Conservation (phyloP, 331 rosid genomes). For the Cydonia oblonga region DNA sequence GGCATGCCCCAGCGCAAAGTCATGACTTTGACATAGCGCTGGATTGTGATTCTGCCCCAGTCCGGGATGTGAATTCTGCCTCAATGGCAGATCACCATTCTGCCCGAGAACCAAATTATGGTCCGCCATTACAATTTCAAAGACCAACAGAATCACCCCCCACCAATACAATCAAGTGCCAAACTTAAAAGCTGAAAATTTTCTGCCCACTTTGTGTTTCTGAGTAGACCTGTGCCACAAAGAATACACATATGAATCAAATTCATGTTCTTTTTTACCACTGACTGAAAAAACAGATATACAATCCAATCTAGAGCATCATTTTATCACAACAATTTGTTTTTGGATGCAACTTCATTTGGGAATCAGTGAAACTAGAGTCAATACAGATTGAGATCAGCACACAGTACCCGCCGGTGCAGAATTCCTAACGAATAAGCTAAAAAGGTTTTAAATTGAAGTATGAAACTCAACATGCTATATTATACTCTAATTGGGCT, state of each 20-base stretch:
- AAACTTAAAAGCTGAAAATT: background rate
- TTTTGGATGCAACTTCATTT: background rate
- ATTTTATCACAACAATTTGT: background rate
- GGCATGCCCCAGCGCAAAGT: slow-evolving; percentile 5
- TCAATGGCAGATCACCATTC: slow-evolving; percentile 6
- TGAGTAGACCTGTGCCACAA: slow-evolving; percentile 10
- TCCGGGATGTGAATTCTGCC: slow-evolving; percentile 15
- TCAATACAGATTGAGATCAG: background rate
- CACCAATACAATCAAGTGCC: background rate
- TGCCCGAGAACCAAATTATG: slow-evolving; percentile 20
- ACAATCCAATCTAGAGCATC: background rate
- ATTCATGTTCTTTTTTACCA: background rate
- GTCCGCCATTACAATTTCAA: slow-evolving; percentile 21
- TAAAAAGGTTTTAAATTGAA: background rate
- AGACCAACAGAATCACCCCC: background rate
- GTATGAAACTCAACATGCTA: background rate
- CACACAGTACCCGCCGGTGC: background rate
- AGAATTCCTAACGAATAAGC: background rate
- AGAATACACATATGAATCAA: background rate
- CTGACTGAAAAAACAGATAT: background rate
- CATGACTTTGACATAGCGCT: slow-evolving; percentile 7
- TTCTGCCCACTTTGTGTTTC: background rate
- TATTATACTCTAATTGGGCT: background rate
- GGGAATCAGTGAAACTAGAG: background rate
- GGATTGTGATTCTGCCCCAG: slow-evolving; percentile 14